These are phyloP conservation scores for Durotheca rogersii DNA, from an alignment of 495 filamentous ascomycete genomes.

Conservation along the genomic window DNA sequence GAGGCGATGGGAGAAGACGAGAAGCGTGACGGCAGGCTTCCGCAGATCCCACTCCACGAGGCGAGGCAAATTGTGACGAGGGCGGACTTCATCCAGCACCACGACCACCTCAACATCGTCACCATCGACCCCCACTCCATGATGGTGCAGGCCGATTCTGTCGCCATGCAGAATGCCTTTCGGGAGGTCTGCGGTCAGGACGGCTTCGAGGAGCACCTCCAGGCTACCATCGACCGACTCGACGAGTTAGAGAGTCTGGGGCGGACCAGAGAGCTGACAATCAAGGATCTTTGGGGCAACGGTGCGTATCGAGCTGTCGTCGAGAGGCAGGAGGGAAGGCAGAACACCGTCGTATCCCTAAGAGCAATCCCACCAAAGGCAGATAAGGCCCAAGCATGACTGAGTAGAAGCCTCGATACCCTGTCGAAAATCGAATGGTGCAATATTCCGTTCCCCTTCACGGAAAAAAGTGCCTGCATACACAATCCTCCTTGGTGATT, in stretches of 20 bases:
- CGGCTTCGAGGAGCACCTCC: slow-evolving; percentile 78
- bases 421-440: too few species aligned
- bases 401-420: too few species aligned
- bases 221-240: slow-evolving; percentile 81
- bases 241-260: slow-evolving; percentile 88
- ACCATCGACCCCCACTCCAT: slow-evolving; percentile 85
- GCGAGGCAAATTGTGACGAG: slow-evolving; percentile 90
- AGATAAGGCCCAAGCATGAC: too few species aligned
- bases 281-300: slow-evolving; percentile 72
- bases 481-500: too few species aligned
- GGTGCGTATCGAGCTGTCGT: slow-evolving; percentile 76
- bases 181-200: slow-evolving; percentile 68
- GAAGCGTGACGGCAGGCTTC: slow-evolving; percentile 73
- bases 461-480: too few species aligned
- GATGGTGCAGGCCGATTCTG: slow-evolving; percentile 89
- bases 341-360: too few species aligned
- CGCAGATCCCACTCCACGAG: slow-evolving; percentile 77
- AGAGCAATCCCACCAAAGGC: too few species aligned
- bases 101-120: slow-evolving; percentile 93
- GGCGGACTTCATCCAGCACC: slow-evolving; percentile 87
- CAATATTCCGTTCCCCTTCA: too few species aligned
- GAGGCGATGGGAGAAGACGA: slow-evolving; percentile 62
- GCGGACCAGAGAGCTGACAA: slow-evolving; percentile 84
- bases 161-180: slow-evolving; percentile 95
- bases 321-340: too few species aligned